Evolutionary conservation across 2,329 filamentous ascomycete genomes (phyloP), one percentile per base, ranked within the genome.

Genomic region (Colletotrichum sp.): DNA sequence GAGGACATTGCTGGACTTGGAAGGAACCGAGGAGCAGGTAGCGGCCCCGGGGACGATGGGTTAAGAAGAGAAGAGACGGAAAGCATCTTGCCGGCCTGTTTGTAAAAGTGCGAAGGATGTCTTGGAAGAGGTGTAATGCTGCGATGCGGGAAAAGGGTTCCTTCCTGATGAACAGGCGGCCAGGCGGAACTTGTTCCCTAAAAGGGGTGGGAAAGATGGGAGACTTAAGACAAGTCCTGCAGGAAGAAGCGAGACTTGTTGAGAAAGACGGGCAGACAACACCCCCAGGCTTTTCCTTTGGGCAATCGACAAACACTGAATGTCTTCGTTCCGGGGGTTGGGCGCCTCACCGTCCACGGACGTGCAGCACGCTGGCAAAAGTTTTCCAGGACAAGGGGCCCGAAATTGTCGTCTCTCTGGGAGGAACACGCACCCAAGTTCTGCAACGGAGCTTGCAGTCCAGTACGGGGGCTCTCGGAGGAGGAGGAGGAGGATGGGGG

Each of bases 1-100:
- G 85, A 84, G 65, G 83, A 84, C 68, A 81, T 81, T 77, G 78
- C 83, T 79, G 86, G 84, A 83, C 83, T 88, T 81, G 84, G 85
- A 78, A 83, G 85, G 79, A 86, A 85, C 81, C 81, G 85, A 82
- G 82, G 84, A 79, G 84, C 81, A 83, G 87, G 78, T 67, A 81
- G 79, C 70, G 83, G 81, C 78, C 85, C 84, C 73, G 88, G 82
- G 77, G 89, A 87, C 68, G 87, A 84, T 79, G 93, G 93, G 82
- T 94, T 95, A 81, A 94, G 90, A 80, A 95, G 88, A 78, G 91
- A 92, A 49, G 91, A 88, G 78, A 94, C 88, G 64, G 93, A 92
- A 76, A 93, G 84, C 93, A 94, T 94, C 81, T 80, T 83, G 81
- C 82, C 83, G 83, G 60, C 81, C 76, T 78, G 76, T 76, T 67